A percentile compares a stretch with the other conserved stretches of the same genome.
Evolutionary conservation across 257 asterid genomes (phyloP).

Genomic region (Jacaranda mimosifolia): DNA sequence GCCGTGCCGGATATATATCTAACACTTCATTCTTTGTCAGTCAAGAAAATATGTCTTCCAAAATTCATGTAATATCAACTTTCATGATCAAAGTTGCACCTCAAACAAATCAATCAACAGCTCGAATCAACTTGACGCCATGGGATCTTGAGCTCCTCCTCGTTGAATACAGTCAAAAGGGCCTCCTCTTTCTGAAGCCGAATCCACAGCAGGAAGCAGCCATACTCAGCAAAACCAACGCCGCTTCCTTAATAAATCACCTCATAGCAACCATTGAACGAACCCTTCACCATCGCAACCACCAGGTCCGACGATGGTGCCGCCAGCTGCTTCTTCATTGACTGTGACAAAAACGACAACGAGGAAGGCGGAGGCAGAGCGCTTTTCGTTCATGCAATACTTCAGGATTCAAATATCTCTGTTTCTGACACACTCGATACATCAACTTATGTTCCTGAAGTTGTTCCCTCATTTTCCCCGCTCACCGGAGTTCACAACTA

Average conservation of each 20-base stretch:
- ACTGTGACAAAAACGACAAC: constrained; percentile 28
- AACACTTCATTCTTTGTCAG: too few species aligned
- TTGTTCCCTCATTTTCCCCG: constrained; percentile 41
- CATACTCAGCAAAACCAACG: not conserved
- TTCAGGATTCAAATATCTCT: not conserved
- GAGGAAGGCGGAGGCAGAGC: constrained; percentile 32
- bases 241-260: too few species aligned
- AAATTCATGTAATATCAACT: constrained; percentile 21
- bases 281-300: constrained; percentile 46
- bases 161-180: constrained; percentile 45
- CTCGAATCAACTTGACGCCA: constrained; percentile 29
- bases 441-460: constrained; percentile 24
- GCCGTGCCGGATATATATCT: too few species aligned
- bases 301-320: constrained; percentile 19
- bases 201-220: not conserved
- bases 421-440: constrained; percentile 42
- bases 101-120: constrained; percentile 25
- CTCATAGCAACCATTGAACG: constrained; percentile 46
- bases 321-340: constrained; percentile 40
- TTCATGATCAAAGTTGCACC: constrained; percentile 16
- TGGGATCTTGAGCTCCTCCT: constrained; percentile 47
- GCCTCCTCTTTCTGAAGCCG: constrained; percentile 49
- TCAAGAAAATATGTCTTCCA: not conserved
- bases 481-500: constrained; percentile 41
- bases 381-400: constrained; percentile 43